A percentile compares a stretch with the other conserved stretches of the same genome.
phyloP scores from a whole-genome alignment of 768 basidiomycete species.

The Sporobolomyces pararoseus region DNA sequence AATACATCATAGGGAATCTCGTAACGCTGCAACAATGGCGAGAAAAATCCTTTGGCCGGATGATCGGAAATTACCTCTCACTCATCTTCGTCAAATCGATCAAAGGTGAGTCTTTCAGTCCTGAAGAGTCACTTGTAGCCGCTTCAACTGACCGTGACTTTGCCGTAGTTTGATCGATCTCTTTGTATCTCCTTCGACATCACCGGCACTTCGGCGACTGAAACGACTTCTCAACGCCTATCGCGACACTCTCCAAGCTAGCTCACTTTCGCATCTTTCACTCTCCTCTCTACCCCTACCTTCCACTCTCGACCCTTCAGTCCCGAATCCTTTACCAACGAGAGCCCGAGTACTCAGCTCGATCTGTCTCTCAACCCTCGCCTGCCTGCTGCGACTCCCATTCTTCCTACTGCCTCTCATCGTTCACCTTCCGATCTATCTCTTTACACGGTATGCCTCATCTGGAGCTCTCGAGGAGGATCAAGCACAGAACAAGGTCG shows the following conservation, averaged over 20 bases:
- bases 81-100: conserved; percentile 75
- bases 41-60: conserved; percentile 87
- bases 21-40: conserved; percentile 87
- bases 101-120: conserved; percentile 64
- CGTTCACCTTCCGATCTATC: conserved; percentile 61
- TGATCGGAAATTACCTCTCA: conserved; percentile 67
- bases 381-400: conserved; percentile 68
- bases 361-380: conserved; percentile 72
- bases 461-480: conserved; percentile 80
- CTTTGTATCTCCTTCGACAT: conserved; percentile 18
- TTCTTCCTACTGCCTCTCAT: conserved; percentile 84
- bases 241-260: conserved; percentile 73
- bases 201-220: conserved; percentile 12
- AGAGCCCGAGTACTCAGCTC: conserved; percentile 74
- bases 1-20: conserved; percentile 65
- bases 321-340: conserved; percentile 63
- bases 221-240: conserved; percentile 69
- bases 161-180: conserved; percentile 30
- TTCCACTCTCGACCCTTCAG: conserved; percentile 70
- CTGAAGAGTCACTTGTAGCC: neutral
- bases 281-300: conserved; percentile 81
- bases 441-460: conserved; percentile 68
- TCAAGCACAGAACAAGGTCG: conserved; percentile 92
- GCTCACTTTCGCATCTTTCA: conserved; percentile 77
- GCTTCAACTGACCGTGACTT: neutral